A percentile compares a stretch with the other conserved stretches of the same genome.
phyloP scores from a whole-genome alignment of 2,329 filamentous ascomycete genomes.

The Ophiostoma tasmaniense region DNA sequence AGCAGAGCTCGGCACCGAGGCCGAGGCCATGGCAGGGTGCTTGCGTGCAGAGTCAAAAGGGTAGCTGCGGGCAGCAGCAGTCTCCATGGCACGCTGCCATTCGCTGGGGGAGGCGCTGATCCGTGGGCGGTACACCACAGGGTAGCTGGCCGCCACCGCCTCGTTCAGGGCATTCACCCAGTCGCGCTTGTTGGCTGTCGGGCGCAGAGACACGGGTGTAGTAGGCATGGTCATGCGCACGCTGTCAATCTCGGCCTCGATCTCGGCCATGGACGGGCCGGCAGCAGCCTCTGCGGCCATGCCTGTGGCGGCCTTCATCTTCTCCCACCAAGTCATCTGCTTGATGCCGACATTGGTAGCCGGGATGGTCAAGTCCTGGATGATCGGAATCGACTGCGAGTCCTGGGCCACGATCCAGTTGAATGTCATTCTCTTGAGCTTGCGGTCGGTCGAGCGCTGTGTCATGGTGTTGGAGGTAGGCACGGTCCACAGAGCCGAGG shows the following conservation, averaged over 20 bases:
- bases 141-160: slow-evolving; percentile 26
- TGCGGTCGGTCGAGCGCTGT: not conserved
- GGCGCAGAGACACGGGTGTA: slow-evolving; percentile 8
- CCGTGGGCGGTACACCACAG: slow-evolving; percentile 18
- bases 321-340: slow-evolving; percentile 21
- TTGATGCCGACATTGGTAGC: slow-evolving; percentile 14
- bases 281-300: not conserved
- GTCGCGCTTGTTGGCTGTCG: slow-evolving; percentile 21
- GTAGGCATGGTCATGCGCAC: slow-evolving; percentile 9
- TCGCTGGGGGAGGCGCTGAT: slow-evolving; percentile 24
- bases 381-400: not conserved
- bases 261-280: not conserved
- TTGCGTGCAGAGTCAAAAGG: slow-evolving; percentile 26
- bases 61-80: slow-evolving; percentile 25
- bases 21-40: slow-evolving; percentile 30
- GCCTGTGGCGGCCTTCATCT: slow-evolving; percentile 16
- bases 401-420: slow-evolving; percentile 26
- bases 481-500: slow-evolving; percentile 24
- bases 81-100: slow-evolving; percentile 33
- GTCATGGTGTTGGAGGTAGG: not conserved
- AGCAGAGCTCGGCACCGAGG: slow-evolving; percentile 12
- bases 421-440: slow-evolving; percentile 10
- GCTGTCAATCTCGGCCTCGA: slow-evolving; percentile 9
- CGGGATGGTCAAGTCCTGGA: slow-evolving; percentile 15
- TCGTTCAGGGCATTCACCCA: slow-evolving; percentile 31